Percentiles rank a stretch among this genome's conserved stretches.
These are phyloP conservation scores for Phialocephala sp. DNA, from an alignment of 2,329 filamentous ascomycete species.

Conservation along the genomic window DNA sequence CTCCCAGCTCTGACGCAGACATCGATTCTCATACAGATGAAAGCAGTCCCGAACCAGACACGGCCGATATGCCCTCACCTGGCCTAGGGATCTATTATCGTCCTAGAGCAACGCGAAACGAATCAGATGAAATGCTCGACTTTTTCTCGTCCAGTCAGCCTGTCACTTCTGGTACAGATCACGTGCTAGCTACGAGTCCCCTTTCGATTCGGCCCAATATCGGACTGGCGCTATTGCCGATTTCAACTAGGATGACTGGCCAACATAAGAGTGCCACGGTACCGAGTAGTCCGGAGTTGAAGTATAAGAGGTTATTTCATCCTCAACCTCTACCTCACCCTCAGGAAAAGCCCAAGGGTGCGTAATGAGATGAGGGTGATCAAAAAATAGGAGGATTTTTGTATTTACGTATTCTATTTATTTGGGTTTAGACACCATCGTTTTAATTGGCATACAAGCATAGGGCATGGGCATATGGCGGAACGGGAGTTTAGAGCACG, in stretches of 20 bases:
- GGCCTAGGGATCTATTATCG: slow-evolving; percentile 22
- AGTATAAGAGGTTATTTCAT: slow-evolving; percentile 31
- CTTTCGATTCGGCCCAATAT: slow-evolving; percentile 23
- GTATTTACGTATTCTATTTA: background rate
- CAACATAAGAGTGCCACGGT: slow-evolving; percentile 11
- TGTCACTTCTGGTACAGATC: slow-evolving; percentile 37
- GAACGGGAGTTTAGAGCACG: slow-evolving; percentile 2
- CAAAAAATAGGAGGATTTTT: background rate
- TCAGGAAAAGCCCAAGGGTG: slow-evolving; percentile 8
- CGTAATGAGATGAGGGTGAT: background rate
- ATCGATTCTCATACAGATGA: slow-evolving; percentile 42
- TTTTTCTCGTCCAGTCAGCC: slow-evolving; percentile 40
- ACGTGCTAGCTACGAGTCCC: slow-evolving; percentile 40
- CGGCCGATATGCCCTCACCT: slow-evolving; percentile 11
- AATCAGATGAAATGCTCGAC: slow-evolving; percentile 29
- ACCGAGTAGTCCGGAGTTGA: slow-evolving; percentile 33
- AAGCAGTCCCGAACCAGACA: slow-evolving; percentile 36
- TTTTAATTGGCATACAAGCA: slow-evolving; percentile 14
- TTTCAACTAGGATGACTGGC: slow-evolving; percentile 9
- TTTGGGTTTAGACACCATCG: slow-evolving; percentile 10
- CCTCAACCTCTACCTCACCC: background rate
- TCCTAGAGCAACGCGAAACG: slow-evolving; percentile 8
- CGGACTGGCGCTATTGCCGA: background rate
- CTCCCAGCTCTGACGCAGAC: slow-evolving; percentile 38
- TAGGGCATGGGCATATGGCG: background rate